phyloP scores from a whole-genome alignment of 1,284 basidiomycete species.

The Ceratobasidium sp. region DNA sequence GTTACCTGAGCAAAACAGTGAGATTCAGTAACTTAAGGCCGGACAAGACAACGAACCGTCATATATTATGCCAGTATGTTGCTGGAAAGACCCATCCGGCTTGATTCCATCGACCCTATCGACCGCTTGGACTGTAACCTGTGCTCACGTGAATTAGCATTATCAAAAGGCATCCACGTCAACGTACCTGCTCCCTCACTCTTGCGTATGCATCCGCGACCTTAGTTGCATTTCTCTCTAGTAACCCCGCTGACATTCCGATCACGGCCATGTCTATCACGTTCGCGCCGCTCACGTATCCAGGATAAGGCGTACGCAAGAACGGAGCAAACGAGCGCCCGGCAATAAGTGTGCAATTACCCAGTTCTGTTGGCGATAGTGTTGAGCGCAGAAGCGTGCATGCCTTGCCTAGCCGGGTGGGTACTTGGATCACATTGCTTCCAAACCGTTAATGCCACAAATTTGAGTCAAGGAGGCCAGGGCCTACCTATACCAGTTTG shows the following conservation, averaged over 20 bases:
- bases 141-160: conserved; percentile 47
- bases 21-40: neutral
- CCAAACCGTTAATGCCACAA: conserved; percentile 33
- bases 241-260: conserved; percentile 59
- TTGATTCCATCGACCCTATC: conserved; percentile 64
- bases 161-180: too few relatives aligned
- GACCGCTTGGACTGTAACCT: conserved; percentile 51
- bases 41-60: conserved; percentile 52
- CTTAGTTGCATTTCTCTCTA: conserved; percentile 50
- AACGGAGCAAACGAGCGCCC: conserved; percentile 60
- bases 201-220: conserved; percentile 58
- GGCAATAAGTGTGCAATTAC: conserved; percentile 52
- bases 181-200: conserved; percentile 50
- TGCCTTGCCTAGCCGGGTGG: conserved; percentile 60
- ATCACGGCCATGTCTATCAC: conserved; percentile 63
- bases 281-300: conserved; percentile 63
- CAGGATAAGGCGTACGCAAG: conserved; percentile 49
- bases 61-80: conserved; percentile 66
- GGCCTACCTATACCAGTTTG: conserved; percentile 62
- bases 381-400: conserved; percentile 58
- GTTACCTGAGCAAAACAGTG: conserved; percentile 47
- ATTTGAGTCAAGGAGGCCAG: neutral
- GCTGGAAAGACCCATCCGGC: conserved; percentile 66
- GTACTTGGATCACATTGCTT: conserved; percentile 64
- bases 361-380: neutral